These are phyloP conservation scores for Diaporthe caulivora DNA, from an alignment of 2,329 filamentous ascomycete species.

Conservation along the genomic window DNA sequence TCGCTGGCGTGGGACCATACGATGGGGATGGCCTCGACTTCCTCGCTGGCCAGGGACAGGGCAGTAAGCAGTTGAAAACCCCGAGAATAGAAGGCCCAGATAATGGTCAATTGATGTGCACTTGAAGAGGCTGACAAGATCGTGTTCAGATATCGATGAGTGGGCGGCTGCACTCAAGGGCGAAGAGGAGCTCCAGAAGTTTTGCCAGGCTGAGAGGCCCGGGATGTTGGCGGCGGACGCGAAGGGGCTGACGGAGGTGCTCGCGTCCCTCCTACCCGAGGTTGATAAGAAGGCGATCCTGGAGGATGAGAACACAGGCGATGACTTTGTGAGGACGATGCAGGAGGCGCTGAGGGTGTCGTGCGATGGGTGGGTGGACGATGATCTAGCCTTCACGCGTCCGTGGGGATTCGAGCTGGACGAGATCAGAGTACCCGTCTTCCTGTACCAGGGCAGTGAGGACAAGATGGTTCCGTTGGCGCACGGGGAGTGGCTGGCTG, in stretches of 20 bases:
- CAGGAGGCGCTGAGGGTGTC: constrained; percentile 40
- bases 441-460: constrained; percentile 43
- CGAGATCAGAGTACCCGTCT: constrained; percentile 43
- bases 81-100: neutral
- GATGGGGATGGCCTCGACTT: constrained; percentile 33
- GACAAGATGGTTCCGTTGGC: constrained; percentile 44
- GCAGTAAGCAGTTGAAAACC: constrained; percentile 12
- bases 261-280: constrained; percentile 32
- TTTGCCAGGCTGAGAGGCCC: constrained; percentile 18
- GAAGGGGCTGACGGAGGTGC: constrained; percentile 14
- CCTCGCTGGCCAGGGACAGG: constrained; percentile 27
- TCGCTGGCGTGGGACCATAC: constrained; percentile 25
- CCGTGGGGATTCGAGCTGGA: constrained; percentile 44
- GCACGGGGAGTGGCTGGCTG: constrained; percentile 44
- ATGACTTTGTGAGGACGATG: constrained; percentile 16
- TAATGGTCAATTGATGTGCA: too few relatives aligned
- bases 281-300: constrained; percentile 32
- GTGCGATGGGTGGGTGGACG: constrained; percentile 45
- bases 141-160: constrained; percentile 25
- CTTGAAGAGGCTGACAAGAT: neutral
- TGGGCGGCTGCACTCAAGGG: constrained; percentile 25
- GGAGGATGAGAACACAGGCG: constrained; percentile 18
- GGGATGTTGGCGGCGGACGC: constrained; percentile 23
- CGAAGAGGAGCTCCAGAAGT: constrained; percentile 23
- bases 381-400: constrained; percentile 42